Conservation (phyloP, 805 yeast species). For the Ogataea trehaloabstinens region DNA sequence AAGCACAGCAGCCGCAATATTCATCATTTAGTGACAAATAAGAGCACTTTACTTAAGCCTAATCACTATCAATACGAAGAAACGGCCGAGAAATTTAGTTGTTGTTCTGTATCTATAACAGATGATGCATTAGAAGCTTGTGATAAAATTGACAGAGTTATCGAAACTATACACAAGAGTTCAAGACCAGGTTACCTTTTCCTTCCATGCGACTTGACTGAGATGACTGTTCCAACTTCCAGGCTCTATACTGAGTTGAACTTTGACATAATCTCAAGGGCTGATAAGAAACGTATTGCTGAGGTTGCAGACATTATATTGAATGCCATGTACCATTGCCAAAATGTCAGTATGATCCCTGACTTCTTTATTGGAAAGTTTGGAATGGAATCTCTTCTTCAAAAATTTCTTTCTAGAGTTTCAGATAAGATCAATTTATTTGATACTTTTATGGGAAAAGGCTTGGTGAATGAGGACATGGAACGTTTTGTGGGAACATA, state of each 20-base stretch:
- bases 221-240: slow-evolving; percentile 44
- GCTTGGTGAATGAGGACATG: slow-evolving; percentile 37
- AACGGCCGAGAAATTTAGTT: slow-evolving; percentile 55
- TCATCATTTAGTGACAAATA: slow-evolving; percentile 62
- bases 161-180: slow-evolving; percentile 50
- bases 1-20: slow-evolving; percentile 26
- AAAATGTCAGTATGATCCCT: slow-evolving; percentile 38
- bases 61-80: slow-evolving; percentile 67
- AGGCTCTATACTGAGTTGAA: slow-evolving; percentile 33
- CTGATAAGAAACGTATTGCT: slow-evolving; percentile 17
- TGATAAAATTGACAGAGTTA: slow-evolving; percentile 67
- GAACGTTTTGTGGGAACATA: slow-evolving; percentile 47
- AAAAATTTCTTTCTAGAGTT: slow-evolving; percentile 28
- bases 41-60: slow-evolving; percentile 49
- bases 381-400: slow-evolving; percentile 32
- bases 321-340: slow-evolving; percentile 34
- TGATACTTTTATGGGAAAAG: slow-evolving; percentile 40
- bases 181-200: slow-evolving; percentile 83
- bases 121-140: slow-evolving; percentile 46
- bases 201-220: slow-evolving; percentile 68
- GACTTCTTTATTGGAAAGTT: slow-evolving; percentile 43
- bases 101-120: slow-evolving; percentile 49
- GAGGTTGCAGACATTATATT: slow-evolving; percentile 33
- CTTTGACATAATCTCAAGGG: slow-evolving; percentile 21
- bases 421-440: slow-evolving; percentile 39